These are phyloP conservation scores for Alnus rubra DNA, from an alignment of 306 rosid genomes.

Conservation along the genomic window DNA sequence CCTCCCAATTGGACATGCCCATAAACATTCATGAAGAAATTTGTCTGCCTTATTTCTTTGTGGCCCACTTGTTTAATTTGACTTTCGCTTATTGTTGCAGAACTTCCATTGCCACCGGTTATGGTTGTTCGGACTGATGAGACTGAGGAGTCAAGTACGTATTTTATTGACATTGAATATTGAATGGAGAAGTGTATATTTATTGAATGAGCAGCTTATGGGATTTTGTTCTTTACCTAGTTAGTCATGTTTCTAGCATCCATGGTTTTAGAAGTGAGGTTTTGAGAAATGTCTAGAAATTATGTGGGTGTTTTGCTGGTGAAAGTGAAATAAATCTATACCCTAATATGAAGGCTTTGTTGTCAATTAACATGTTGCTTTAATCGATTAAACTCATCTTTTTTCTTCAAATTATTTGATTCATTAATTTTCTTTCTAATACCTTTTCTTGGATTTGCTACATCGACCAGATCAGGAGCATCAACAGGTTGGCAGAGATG, in stretches of 20 bases:
- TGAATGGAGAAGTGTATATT: not conserved
- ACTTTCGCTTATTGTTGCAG: not conserved
- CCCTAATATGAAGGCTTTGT: not conserved
- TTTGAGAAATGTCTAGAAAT: not conserved
- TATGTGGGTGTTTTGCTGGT: not conserved
- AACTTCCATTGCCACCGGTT: conserved; percentile 14
- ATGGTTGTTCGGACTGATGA: conserved; percentile 4
- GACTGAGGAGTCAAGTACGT: conserved; percentile 8
- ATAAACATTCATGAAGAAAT: not conserved
- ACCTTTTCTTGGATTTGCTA: not conserved
- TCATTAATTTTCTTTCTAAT: not conserved
- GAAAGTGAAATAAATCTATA: not conserved
- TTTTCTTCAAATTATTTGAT: not conserved
- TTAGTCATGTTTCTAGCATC: not conserved
- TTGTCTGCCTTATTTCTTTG: not conserved
- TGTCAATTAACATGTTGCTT: not conserved
- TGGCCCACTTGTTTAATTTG: not conserved
- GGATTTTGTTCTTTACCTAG: too few species aligned
- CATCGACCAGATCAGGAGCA: conserved; percentile 46
- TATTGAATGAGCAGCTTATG: not conserved
- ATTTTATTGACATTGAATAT: not conserved
- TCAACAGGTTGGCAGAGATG: conserved; percentile 45
- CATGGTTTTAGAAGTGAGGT: not conserved
- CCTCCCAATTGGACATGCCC: not conserved
- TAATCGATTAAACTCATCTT: not conserved